Evolutionary conservation across 345 rosid species (phyloP).

Genomic region (Eucalyptus marginata): DNA sequence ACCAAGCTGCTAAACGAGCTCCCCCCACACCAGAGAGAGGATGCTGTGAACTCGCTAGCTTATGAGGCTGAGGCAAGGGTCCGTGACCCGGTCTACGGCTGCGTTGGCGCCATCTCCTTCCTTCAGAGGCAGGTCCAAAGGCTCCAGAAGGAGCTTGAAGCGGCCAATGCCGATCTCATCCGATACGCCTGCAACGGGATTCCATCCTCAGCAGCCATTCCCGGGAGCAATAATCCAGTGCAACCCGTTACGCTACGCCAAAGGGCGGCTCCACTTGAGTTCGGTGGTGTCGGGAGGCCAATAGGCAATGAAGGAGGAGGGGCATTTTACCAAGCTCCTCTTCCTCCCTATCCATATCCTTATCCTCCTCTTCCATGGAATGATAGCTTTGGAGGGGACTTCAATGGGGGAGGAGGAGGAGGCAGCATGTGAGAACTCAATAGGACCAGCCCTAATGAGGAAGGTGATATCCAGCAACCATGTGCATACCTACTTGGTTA

Average conservation of each 20-base stretch:
- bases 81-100: slow-evolving; percentile 86
- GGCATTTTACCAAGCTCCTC: slow-evolving; percentile 6
- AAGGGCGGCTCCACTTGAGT: not conserved
- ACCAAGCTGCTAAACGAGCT: slow-evolving; percentile 86
- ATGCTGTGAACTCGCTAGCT: slow-evolving; percentile 89
- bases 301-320: not conserved
- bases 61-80: slow-evolving; percentile 95
- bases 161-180: slow-evolving; percentile 70
- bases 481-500: not conserved
- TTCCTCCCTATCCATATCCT: not conserved
- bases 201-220: not conserved
- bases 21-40: slow-evolving; percentile 87
- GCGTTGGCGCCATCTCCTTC: slow-evolving; percentile 82
- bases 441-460: not conserved
- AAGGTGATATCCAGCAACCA: not conserved
- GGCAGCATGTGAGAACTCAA: slow-evolving; percentile 33
- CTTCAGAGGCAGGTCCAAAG: slow-evolving; percentile 85
- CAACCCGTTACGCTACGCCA: not conserved
- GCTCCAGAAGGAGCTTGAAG: slow-evolving; percentile 89
- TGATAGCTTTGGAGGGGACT: slow-evolving; percentile 24
- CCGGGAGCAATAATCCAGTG: not conserved
- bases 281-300: not conserved
- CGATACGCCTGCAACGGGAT: slow-evolving; percentile 33
- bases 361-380: slow-evolving; percentile 17
- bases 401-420: slow-evolving; percentile 44